Evolutionary conservation across 73 alveolate genomes (phyloP), one percentile per base, ranked within the genome.

Genomic region (Vitrella brassicaformis): DNA sequence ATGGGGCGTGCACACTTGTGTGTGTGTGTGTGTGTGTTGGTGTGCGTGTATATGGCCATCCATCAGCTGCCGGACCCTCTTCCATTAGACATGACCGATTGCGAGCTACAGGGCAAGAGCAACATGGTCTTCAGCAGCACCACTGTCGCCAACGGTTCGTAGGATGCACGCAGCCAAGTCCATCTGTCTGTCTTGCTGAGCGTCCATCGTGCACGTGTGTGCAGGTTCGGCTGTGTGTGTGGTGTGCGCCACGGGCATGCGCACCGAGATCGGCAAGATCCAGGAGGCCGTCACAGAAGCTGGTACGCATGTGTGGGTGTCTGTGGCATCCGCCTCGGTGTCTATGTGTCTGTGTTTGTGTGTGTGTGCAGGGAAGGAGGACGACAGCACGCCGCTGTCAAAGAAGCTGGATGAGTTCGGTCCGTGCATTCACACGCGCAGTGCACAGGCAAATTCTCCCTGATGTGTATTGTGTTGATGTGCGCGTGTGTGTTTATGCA

Each of bases 191-290:
- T n/a, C n/a, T n/a, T n/a, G n/a, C n/a, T n/a, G n/a, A n/a, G n/a
- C n/a, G n/a, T n/a, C n/a, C n/a, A n/a, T n/a, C n/a, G n/a, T n/a
- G n/a, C n/a, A n/a, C n/a, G n/a, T n/a, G n/a, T n/a, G n/a, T n/a
- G 84, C 86, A 64, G 99, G 99, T 47, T 68, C 89, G 14, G 94
- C 93, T 28, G 67, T n/a, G n/a, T n/a, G n/a, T n/a, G n/a, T n/a
- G n/a, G n/a, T n/a, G n/a, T n/a, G n/a, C n/a, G n/a, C n/a, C n/a
- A n/a, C n/a, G n/a, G 99, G 99, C 68, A 94, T 93, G 98, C 71
- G 83, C 66, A 94, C 98, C 31, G 97, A 92, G 78, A 93, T 94
- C 56, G 99, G 99, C 46, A 88, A 88, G 85, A 92, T 94, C 68
- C 89, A 93, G 71, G 78, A 86, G n/a, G 96, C 89, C 65, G 98